Evolutionary conservation across 2,329 filamentous ascomycete genomes (phyloP), one percentile per base, ranked within the genome.

Genomic region (Exophiala oligosperma): DNA sequence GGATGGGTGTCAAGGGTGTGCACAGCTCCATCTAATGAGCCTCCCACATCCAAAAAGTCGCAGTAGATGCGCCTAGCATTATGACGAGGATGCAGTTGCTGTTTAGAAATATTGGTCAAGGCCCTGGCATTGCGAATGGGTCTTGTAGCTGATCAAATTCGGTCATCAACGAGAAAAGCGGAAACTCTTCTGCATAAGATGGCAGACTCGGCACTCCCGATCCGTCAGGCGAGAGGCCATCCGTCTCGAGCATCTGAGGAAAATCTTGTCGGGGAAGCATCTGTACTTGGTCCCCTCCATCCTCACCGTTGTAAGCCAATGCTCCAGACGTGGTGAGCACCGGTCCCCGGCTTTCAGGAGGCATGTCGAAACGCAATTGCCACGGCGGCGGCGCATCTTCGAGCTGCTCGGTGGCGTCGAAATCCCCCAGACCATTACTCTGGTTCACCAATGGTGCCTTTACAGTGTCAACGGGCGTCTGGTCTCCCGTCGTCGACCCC

Each of bases 1-100:
- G 73, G 69, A 9, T 69, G 70, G 60, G 72, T 82, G 50, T 78
- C 73, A 14, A 52, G 37, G 17, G 51, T 61, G 7, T 35, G 53
- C 26, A 48, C 51, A 3, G 37, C 11, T 26, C 5, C 17, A 26
- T 21, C 14, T 17, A 12, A 32, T 46, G 26, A 17, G 24, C 35
- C 24, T 23, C 26, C 38, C 12, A 17, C 17, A 7, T 23, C 21
- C 12, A 52, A 61, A 32, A 63, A 63, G 40, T n/a, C 44, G 5
- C 5, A 23, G 24, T 23, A 23, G 17, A 8, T 46, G 41, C 26
- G 21, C 41, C 41, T 35, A 11, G 32, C 32, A 35, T 35, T 6
- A 11, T 35, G 32, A 9, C 6, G 7, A 4, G 9, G 32, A 35
- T 35, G 32, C 1, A 7, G 26, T 7, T 7, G 26, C n/a, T 9